phyloP scores from a whole-genome alignment of 2,329 filamentous ascomycete genomes.

The Didymella segeticola region DNA sequence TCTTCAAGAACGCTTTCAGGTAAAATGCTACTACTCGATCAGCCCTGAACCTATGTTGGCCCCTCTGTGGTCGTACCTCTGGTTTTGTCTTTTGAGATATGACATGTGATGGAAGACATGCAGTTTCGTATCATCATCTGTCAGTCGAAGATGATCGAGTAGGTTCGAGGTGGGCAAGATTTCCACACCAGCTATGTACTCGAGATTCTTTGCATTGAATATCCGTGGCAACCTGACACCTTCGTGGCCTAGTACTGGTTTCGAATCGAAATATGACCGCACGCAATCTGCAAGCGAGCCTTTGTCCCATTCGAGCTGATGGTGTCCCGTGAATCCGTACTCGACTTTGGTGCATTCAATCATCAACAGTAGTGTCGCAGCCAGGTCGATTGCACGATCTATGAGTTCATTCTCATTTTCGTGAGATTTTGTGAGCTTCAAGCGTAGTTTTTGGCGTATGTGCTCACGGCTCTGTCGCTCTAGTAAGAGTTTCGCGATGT shows the following conservation, averaged over 20 bases:
- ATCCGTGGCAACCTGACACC: constrained; percentile 17
- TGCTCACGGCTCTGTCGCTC: constrained; percentile 1
- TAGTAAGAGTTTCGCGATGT: constrained; percentile 18
- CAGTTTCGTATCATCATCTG: constrained; percentile 49
- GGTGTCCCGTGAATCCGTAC: constrained; percentile 15
- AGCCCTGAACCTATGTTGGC: not conserved
- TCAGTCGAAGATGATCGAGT: constrained; percentile 51
- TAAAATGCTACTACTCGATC: constrained; percentile 25
- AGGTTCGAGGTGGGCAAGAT: constrained; percentile 53
- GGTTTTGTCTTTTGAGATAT: constrained; percentile 39
- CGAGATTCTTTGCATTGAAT: constrained; percentile 28
- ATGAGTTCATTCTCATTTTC: constrained; percentile 17
- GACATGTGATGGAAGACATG: constrained; percentile 52
- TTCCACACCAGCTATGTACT: constrained; percentile 47
- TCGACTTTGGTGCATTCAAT: constrained; percentile 15
- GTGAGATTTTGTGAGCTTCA: constrained; percentile 12
- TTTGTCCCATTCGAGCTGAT: constrained; percentile 12
- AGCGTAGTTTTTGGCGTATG: constrained; percentile 6
- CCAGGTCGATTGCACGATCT: constrained; percentile 24
- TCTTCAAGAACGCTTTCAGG: constrained; percentile 46
- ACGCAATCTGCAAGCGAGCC: constrained; percentile 11
- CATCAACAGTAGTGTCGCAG: constrained; percentile 23
- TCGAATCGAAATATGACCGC: not conserved
- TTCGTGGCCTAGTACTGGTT: constrained; percentile 4
- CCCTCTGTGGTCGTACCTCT: constrained; percentile 3